Evolutionary conservation across 78 protist genomes (phyloP).

Genomic region (Acrasis kona): DNA sequence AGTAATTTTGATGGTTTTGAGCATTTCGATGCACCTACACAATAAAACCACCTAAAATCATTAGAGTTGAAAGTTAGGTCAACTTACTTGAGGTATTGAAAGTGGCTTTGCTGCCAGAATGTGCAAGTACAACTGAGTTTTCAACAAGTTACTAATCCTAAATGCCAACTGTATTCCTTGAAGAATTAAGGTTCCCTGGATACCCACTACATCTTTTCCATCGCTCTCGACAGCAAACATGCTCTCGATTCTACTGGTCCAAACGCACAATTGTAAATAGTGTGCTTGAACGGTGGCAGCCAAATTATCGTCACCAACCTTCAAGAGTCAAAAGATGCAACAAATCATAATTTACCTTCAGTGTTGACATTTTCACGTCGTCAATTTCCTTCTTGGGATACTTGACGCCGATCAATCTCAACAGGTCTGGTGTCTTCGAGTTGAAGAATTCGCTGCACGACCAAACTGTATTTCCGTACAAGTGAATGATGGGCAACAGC

Average conservation of each 20-base stretch:
- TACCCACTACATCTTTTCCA: not conserved
- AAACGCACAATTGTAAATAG: not conserved
- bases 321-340: not conserved
- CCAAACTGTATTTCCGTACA: slow-evolving; percentile 6
- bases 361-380: not conserved
- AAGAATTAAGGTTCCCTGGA: not conserved
- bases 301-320: not conserved
- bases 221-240: not conserved
- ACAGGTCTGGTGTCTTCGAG: not conserved
- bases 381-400: not conserved
- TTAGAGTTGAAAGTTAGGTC: no score
- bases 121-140: slow-evolving; percentile 6
- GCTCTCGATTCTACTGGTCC: not conserved
- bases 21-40: slow-evolving; percentile 16
- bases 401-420: not conserved
- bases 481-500: slow-evolving; percentile 16
- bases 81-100: slow-evolving; percentile 2
- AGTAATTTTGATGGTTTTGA: slow-evolving; percentile 7
- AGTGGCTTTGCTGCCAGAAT: not conserved
- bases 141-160: not conserved
- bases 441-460: slow-evolving; percentile 1
- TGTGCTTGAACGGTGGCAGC: not conserved
- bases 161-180: not conserved
- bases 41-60: no score
- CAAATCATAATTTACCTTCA: not conserved